Evolutionary conservation across 2,329 filamentous ascomycete species (phyloP).

Genomic region (Fusarium nanum): DNA sequence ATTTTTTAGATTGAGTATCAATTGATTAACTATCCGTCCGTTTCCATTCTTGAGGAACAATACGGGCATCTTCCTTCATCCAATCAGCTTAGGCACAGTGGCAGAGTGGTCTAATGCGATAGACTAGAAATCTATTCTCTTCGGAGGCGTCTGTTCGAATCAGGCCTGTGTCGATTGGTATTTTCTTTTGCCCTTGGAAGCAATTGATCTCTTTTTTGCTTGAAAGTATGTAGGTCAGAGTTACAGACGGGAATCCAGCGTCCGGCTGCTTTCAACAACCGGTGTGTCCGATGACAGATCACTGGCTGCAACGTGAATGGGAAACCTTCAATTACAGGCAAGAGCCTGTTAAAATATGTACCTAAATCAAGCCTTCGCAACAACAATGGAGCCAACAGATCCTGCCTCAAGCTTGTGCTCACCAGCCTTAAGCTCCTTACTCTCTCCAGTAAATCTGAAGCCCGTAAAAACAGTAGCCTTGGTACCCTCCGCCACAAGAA

Average conservation of each 20-base stretch:
- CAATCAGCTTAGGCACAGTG: constrained; percentile 26
- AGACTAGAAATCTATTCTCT: constrained; percentile 34
- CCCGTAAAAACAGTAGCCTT: neutral
- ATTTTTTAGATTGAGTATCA: too few relatives aligned
- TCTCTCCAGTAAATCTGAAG: neutral
- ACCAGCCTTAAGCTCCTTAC: neutral
- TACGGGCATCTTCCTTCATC: neutral
- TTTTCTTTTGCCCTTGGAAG: neutral
- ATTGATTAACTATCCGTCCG: too few relatives aligned
- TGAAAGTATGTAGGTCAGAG: too few relatives aligned
- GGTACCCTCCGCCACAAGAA: neutral
- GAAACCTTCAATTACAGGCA: neutral
- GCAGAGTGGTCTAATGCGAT: constrained; percentile 34
- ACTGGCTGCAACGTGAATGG: too few relatives aligned
- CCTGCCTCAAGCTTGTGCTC: neutral
- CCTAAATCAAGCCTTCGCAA: neutral
- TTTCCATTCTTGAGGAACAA: fast-evolving
- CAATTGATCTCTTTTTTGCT: neutral
- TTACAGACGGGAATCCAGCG: too few relatives aligned
- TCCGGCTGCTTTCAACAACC: too few relatives aligned
- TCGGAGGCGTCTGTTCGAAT: constrained; percentile 34
- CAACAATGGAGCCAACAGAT: neutral
- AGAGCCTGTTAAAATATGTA: fast-evolving
- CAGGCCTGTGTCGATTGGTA: constrained; percentile 29
- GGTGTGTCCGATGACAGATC: neutral